These are phyloP conservation scores for Cronartium quercuum DNA, from an alignment of 1,284 basidiomycete genomes.

Conservation along the genomic window DNA sequence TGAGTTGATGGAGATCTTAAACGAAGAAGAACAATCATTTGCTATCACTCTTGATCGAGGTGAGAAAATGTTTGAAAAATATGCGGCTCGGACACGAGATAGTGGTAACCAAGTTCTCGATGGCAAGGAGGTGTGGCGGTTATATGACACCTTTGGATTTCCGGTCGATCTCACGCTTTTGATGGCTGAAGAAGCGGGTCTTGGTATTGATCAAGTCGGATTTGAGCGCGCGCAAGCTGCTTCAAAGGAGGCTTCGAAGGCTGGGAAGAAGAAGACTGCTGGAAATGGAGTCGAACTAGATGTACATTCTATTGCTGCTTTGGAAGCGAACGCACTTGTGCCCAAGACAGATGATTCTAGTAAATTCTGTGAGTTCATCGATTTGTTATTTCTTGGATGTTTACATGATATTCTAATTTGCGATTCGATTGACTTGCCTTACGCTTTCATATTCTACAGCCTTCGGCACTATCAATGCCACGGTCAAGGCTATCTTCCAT, in stretches of 20 bases:
- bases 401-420: too few relatives aligned
- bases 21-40: constrained; percentile 97
- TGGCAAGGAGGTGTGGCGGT: constrained; percentile 89
- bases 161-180: constrained; percentile 92
- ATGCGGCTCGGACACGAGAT: constrained; percentile 65
- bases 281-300: constrained; percentile 72
- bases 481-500: constrained; percentile 79
- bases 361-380: constrained; percentile 68
- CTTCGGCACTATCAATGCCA: constrained; percentile 60
- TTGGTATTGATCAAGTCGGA: constrained; percentile 78
- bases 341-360: constrained; percentile 87
- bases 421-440: not conserved
- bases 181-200: constrained; percentile 90
- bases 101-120: constrained; percentile 64
- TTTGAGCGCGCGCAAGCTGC: constrained; percentile 83
- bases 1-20: constrained; percentile 88
- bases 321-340: constrained; percentile 74
- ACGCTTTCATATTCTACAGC: not conserved
- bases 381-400: too few relatives aligned
- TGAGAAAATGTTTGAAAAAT: constrained; percentile 92
- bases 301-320: constrained; percentile 83
- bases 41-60: constrained; percentile 92
- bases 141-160: constrained; percentile 99
- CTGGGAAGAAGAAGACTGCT: constrained; percentile 61
- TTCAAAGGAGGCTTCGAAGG: constrained; percentile 86